Evolutionary conservation across 768 basidiomycete species (phyloP), one percentile per base, ranked within the genome.

Genomic region (Leccinum rimulosum): DNA sequence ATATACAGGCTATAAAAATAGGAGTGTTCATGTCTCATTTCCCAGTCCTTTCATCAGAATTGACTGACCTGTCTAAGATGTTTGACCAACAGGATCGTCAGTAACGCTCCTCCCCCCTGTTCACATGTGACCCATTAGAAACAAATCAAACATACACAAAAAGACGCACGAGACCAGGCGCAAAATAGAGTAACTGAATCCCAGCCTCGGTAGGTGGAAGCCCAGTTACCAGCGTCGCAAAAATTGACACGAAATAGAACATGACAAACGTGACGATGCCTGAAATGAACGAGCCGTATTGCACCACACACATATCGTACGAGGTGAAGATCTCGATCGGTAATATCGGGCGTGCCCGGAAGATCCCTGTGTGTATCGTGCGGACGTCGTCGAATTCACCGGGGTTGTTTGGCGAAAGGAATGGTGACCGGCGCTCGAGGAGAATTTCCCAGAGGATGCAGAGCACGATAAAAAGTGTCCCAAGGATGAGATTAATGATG

Each of bases 221-320:
- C 6, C 77, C 78, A 28, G 69, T 68, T n/a, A 80, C 81, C 64
- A 81, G 71, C 22, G 75, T 76, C 68, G 80, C 76, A 68, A 84
- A 83, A 53, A 82, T 79, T 0, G 81, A 74, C 47, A 83, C 73
- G 60, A 84, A 82, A 65, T 84, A 84, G 67, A 83, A 82, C 74
- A 78, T 77, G 52, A 80, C 80, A 58, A 82, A 70, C 74, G 78
- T 77, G 58, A 83, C 74, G 66, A 83, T 77, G 8, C 81, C 81
- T 1, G 70, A 70, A 11, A 78, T 72, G 55, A 80, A 76, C 17
- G 74, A 71, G 17, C 65, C 74, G 58, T 71, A 76, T 60, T 73
- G 72, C 43, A 72, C 71, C 4, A 75, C 73, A 52, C 73, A 76
- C 48, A 82, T 63, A 61, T 83, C 77, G 30, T 70, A 73, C 52